Base-by-base conservation (phyloP, 108 stramenopile species). In the Seminavis robusta region DNA sequence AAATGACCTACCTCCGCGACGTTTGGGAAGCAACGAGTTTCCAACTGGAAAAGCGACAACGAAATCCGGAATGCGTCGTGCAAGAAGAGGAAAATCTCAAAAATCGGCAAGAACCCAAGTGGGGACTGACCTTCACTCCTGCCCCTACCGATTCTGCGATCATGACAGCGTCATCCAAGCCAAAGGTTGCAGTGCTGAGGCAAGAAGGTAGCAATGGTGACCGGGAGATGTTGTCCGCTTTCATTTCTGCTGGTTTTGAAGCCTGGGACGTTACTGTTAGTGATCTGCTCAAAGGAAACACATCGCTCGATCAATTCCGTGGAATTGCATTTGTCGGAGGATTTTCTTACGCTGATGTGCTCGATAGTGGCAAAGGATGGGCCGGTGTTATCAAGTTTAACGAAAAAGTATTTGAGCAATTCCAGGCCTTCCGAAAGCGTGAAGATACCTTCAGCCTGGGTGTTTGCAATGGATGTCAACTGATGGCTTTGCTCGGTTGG, bases 151-250 rank as follows among this genome's bases (percentile, higher is more conserved):
- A 70, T 30, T 77, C 70, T 38, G 56, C 63, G 26, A 64, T 92
- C 33, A 80, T 92, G 82, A 73, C 65, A 27, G 33, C 64, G 25
- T 63, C 61, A 4, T 49, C 45, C 19, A 95, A 94, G 73, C 95
- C 94, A 67, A 94, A 92, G 77, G 97, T 99, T 47, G 94, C 94
- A 43, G 65, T 99, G 31, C 63, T 99, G 32, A 88, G 98, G 7
- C 95, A 98, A 73, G 98, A 99, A 77, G 98, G 98, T 17, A 94
- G 92, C 63, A 99, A 99, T 65, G 98, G 98, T 24, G 98, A 99
- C 71, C 71, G 97, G 23, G 98, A 99, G 67, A 98, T 99, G 97
- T 65, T 86, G 26, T 77, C 97, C 7, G 98, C 98, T 8, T 99
- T 97, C 75, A 44, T 89, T 29, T 52, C 90, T 7, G 97, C 97